Percentiles rank a stretch among this genome's conserved stretches.
Conservation (phyloP, 352 stramenopile species). For the Phytophthora fragariaefolia region DNA sequence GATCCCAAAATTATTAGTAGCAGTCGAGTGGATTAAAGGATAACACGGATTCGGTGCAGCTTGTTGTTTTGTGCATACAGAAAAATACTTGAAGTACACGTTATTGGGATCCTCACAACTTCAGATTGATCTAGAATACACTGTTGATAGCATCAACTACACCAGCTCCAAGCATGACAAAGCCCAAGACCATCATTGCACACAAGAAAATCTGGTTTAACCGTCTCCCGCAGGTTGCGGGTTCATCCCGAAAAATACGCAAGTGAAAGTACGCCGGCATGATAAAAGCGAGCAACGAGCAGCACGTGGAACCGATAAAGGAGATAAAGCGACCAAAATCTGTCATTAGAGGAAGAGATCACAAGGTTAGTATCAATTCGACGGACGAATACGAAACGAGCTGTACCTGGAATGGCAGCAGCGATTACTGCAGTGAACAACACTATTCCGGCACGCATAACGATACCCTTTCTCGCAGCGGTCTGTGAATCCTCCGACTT, state of each 20-base stretch:
- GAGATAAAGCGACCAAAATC: conserved; percentile 93
- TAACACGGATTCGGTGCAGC: not conserved
- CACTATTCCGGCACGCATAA: conserved; percentile 71
- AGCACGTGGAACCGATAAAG: conserved; percentile 92
- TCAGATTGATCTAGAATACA: conserved; percentile 29
- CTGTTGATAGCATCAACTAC: conserved; percentile 41
- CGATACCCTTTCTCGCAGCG: conserved; percentile 38
- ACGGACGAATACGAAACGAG: not conserved
- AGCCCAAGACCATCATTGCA: conserved; percentile 45
- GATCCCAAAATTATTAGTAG: too few relatives aligned
- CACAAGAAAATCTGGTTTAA: conserved; percentile 42
- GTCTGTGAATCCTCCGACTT: conserved; percentile 18
- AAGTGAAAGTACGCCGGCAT: conserved; percentile 89
- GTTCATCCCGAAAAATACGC: conserved; percentile 59
- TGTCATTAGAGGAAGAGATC: conserved; percentile 22
- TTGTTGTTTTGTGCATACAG: not conserved
- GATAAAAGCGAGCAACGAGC: conserved; percentile 90
- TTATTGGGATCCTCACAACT: not conserved
- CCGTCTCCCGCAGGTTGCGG: conserved; percentile 20
- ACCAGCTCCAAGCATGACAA: conserved; percentile 44
- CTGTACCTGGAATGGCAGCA: conserved; percentile 69
- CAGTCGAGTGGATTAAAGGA: too few relatives aligned
- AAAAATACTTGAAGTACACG: not conserved
- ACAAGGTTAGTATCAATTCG: not conserved
- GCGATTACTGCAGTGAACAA: conserved; percentile 81